Evolutionary conservation across 2,329 filamentous ascomycete genomes (phyloP).

Genomic region (Lachnellula occidentalis): DNA sequence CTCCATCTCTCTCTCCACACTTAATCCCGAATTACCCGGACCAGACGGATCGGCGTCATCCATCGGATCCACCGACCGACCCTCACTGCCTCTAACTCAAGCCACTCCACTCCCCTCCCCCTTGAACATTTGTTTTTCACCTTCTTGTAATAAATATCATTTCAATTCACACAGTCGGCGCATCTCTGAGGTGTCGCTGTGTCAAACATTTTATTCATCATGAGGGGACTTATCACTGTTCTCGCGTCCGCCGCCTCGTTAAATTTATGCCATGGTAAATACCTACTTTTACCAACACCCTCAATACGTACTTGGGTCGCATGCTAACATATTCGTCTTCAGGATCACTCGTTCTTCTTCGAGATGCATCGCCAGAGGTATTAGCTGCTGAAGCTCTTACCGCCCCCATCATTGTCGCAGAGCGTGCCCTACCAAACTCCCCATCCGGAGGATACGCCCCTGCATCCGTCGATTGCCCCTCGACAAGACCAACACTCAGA

Average conservation of each 20-base stretch:
- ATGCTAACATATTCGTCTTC: neutral
- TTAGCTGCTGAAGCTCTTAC: slow-evolving; percentile 23
- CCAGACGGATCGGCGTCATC: neutral
- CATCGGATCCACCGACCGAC: neutral
- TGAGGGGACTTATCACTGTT: neutral
- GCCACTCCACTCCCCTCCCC: neutral
- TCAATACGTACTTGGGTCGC: neutral
- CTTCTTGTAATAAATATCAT: neutral
- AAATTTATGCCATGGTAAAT: neutral
- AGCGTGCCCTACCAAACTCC: slow-evolving; percentile 30
- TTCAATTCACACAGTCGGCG: neutral
- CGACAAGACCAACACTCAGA: slow-evolving; percentile 63
- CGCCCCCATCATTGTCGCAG: slow-evolving; percentile 13
- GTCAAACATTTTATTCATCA: neutral
- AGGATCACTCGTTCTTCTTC: slow-evolving; percentile 13
- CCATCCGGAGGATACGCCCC: slow-evolving; percentile 66
- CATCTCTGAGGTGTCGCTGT: neutral
- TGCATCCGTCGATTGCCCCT: slow-evolving; percentile 60
- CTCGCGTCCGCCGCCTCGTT: neutral
- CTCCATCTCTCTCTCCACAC: too few relatives aligned
- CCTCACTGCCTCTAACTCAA: neutral
- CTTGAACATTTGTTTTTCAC: neutral
- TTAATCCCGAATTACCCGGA: neutral
- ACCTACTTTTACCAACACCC: neutral
- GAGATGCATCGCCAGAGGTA: slow-evolving; percentile 22